Base-by-base conservation (phyloP, 345 rosid species). In the Brassica cretica region DNA sequence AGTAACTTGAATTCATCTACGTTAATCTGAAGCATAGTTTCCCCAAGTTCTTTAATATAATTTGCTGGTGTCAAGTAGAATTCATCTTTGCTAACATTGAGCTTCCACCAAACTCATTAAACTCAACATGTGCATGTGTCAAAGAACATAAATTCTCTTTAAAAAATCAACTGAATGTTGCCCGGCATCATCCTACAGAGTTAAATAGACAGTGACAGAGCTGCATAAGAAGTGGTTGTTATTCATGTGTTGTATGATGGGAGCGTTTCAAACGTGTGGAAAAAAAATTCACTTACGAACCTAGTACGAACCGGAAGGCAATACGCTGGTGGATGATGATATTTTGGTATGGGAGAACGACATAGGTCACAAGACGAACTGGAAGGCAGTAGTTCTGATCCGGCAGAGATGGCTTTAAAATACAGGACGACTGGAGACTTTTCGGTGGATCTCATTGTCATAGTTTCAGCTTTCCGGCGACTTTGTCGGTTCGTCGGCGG, bases 1-100 rank as follows among this genome's bases (percentile, higher is more conserved):
- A 33, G 37, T 33, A 33, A 33, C 37, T 33, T 33, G 32, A 29
- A 29, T 29, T 29, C 32, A 29, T 29, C 37, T 25, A 24, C 12
- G 14, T 44, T 59, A 39, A 89, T 94, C 93, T 84, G 88, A 67
- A 46, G 71, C 84, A 92, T 85, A 0, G 86, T 86, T 49, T 84
- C 71, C 74, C 82, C 84, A 51, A 90, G 86, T 2, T 87, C 64
- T 78, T 44, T 76, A 76, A 92, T 79, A 19, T 96, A 94, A 15
- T 88, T 84, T 60, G 78, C 84, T 79, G 87, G 87, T 0, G 91
- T 74, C 90, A 89, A 88, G 3, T 88, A 83, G 76, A 90, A 84
- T 46, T 81, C 83, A 32, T 32, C 35, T 32, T 4, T 32, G 97
- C 98, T 56, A 94, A 93, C 86, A 90, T 87, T 4, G 95, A 94